Base-by-base conservation (phyloP, 2,329 filamentous ascomycete species). In the Aspergillus persii region DNA sequence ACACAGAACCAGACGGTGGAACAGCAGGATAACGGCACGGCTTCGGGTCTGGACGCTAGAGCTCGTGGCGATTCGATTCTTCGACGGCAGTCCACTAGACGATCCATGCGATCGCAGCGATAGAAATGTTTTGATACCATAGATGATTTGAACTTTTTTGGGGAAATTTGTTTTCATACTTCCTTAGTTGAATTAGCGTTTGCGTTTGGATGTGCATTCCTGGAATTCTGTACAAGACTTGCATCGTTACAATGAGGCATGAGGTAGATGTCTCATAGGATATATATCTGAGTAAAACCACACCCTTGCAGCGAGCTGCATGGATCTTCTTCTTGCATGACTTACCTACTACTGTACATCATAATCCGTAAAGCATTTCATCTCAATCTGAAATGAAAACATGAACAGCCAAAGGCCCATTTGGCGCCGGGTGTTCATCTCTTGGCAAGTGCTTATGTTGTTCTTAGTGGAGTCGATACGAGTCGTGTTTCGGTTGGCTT, bases 71-170 rank as follows among this genome's bases (percentile, higher is more conserved):
- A 69, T 18, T 47, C 59, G 4, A 44, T 74, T 27, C 58, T 71
- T 5, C 69, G 66, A 30, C 71, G 72, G 9, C 68, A 72, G 3
- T 66, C 66, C 9, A 74, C 71, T 8, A 23, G 71, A 11, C 66
- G 64, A 9, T 73, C 71, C 3, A 65, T 66, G 39, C 59, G 61
- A 41, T 66, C 62, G 4, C 63, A 63, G 41, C 59, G 56, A 9
- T 70, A 65, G 39, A 36, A 46, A 18, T 15, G 26, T 18, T 47
- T 47, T 26, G 18, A 15, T 27, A 47, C 15, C 9, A 27, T 27
- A 47, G 44, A 47, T 3, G 8, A 27, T 27, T 46, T 7, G 4
- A 44, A 12, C 33, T 9, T 47, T 26, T 11, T 47, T 47, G 26
- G 9, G 8, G 7, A 23, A 2, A 8, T 26, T 47, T 47, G 8